Conservation (phyloP, 2,329 filamentous ascomycete genomes). For the Cercospora sp. region DNA sequence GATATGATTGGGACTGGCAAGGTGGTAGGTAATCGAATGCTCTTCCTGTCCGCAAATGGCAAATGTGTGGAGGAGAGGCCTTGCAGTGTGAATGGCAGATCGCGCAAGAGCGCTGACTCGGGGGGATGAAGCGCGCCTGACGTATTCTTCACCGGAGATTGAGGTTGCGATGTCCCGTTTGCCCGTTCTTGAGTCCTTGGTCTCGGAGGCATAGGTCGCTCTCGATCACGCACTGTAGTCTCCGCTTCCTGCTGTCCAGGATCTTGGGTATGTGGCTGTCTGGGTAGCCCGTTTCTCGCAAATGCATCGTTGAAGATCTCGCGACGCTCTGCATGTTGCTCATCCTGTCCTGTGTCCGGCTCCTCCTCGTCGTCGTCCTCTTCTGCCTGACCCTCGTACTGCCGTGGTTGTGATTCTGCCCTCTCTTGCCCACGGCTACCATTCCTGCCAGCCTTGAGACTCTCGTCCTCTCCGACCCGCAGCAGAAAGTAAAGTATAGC, state of each 20-base stretch:
- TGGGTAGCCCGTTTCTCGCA: slow-evolving; percentile 47
- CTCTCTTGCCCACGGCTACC: slow-evolving; percentile 12
- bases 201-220: slow-evolving; percentile 28
- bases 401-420: slow-evolving; percentile 9
- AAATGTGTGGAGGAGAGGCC: slow-evolving; percentile 86
- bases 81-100: slow-evolving; percentile 90
- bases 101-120: slow-evolving; percentile 55
- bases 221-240: slow-evolving; percentile 25
- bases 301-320: slow-evolving; percentile 51
- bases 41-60: slow-evolving; percentile 68
- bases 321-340: slow-evolving; percentile 27
- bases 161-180: slow-evolving; percentile 11
- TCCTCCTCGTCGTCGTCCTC: slow-evolving; percentile 23
- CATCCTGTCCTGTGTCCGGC: slow-evolving; percentile 16
- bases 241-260: slow-evolving; percentile 29
- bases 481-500: slow-evolving; percentile 90
- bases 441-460: neutral
- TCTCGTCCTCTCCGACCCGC: slow-evolving; percentile 61
- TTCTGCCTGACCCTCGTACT: slow-evolving; percentile 17
- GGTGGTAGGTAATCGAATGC: slow-evolving; percentile 72
- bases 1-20: slow-evolving; percentile 83
- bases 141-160: slow-evolving; percentile 17
- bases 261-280: slow-evolving; percentile 38
- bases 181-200: slow-evolving; percentile 24
- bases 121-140: slow-evolving; percentile 28